Evolutionary conservation across 2,329 filamentous ascomycete species (phyloP).

Genomic region (Colletotrichum ledebouriae): DNA sequence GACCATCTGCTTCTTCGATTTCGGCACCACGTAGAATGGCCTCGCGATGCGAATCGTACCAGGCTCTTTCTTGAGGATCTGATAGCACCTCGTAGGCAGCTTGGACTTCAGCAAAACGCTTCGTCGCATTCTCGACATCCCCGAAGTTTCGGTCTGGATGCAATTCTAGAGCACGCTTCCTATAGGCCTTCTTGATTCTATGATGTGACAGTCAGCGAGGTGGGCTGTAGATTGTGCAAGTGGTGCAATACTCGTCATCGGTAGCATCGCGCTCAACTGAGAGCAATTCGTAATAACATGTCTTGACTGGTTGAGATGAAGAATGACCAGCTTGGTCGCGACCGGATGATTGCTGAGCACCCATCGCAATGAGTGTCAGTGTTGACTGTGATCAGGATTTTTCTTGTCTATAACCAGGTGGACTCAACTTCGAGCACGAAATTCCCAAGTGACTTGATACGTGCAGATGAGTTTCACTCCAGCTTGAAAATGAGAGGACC

Average conservation of each 20-base stretch:
- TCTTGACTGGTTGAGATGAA: slow-evolving; percentile 63
- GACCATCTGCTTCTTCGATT: slow-evolving; percentile 56
- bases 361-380: slow-evolving; percentile 52
- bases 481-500: too few species aligned
- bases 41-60: slow-evolving; percentile 96
- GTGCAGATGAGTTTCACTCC: too few species aligned
- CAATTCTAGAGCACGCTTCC: slow-evolving; percentile 88
- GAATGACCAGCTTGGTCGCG: slow-evolving; percentile 46
- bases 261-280: slow-evolving; percentile 78
- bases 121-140: slow-evolving; percentile 85
- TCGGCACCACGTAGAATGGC: slow-evolving; percentile 81
- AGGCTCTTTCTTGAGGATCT: slow-evolving; percentile 93
- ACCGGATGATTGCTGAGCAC: slow-evolving; percentile 67
- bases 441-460: too few species aligned
- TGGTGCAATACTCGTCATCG: slow-evolving; percentile 78
- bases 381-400: too few species aligned
- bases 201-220: slow-evolving; percentile 24
- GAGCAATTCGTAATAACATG: slow-evolving; percentile 89
- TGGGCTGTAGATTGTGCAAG: background rate
- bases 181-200: slow-evolving; percentile 94
- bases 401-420: too few species aligned
- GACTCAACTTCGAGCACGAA: too few species aligned
- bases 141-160: slow-evolving; percentile 95
- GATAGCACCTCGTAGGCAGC: slow-evolving; percentile 96
- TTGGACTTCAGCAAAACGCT: slow-evolving; percentile 90